phyloP scores from a whole-genome alignment of 73 alveolate species.

The Paramecium biaurelia region DNA sequence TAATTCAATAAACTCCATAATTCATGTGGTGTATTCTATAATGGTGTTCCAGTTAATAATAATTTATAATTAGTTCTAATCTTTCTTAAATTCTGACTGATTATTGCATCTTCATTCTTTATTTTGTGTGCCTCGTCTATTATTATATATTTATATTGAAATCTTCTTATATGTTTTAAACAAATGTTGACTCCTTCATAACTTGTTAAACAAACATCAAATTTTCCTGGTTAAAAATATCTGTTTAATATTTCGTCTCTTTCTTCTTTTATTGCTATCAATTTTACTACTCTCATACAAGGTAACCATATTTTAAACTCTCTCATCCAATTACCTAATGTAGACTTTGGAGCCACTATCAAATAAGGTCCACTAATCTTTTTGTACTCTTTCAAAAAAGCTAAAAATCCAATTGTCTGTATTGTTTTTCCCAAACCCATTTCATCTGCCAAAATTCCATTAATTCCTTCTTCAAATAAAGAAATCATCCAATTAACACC shows the following conservation, averaged over 20 bases:
- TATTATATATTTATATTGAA: slow-evolving; percentile 91
- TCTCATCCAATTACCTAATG: slow-evolving; percentile 96
- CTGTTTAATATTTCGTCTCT: slow-evolving; percentile 90
- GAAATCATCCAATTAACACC: slow-evolving; percentile 97
- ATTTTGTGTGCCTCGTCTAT: slow-evolving; percentile 98
- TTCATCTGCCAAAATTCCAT: slow-evolving; percentile 92
- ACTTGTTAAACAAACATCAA: slow-evolving; percentile 94
- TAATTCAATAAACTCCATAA: slow-evolving; percentile 96
- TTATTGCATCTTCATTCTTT: slow-evolving; percentile 88
- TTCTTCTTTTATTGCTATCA: slow-evolving; percentile 88
- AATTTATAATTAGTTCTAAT: slow-evolving; percentile 89
- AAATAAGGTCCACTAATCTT: slow-evolving; percentile 76
- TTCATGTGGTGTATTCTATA: slow-evolving; percentile 97
- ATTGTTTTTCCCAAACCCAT: slow-evolving; percentile 93
- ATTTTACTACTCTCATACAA: slow-evolving; percentile 80
- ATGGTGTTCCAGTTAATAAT: slow-evolving; percentile 95
- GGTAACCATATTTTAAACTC: slow-evolving; percentile 97
- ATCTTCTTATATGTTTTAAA: slow-evolving; percentile 80
- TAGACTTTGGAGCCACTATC: slow-evolving; percentile 94
- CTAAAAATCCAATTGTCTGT: slow-evolving; percentile 74
- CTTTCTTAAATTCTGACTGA: slow-evolving; percentile 30
- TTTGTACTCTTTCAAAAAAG: slow-evolving; percentile 73
- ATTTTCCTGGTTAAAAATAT: slow-evolving; percentile 82
- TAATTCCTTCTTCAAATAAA: slow-evolving; percentile 84
- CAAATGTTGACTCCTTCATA: slow-evolving; percentile 97